Evolutionary conservation across 2,329 filamentous ascomycete genomes (phyloP), one percentile per base, ranked within the genome.

Genomic region (Moelleriella libera): DNA sequence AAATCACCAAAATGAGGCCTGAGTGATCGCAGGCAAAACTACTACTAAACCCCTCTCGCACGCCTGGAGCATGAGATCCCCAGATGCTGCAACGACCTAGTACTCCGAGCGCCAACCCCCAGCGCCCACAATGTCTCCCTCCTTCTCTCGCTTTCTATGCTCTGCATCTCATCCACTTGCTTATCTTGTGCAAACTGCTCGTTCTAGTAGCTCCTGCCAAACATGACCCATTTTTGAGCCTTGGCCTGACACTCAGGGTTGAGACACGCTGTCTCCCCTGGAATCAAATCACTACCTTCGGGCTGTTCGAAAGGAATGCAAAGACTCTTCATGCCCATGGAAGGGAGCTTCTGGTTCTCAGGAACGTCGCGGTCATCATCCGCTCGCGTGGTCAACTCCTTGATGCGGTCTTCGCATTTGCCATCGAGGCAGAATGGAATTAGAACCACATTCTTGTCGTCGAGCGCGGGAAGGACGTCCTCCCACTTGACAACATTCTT

Each of bases 391-490:
- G 87, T 94, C 62, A 89, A 74, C 48, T 94, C 88, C 78, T 97
- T 97, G 71, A 97, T 88, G 64, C 87, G 80, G 58, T 96, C 90
- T 68, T 96, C 90, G 61, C 90, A 97, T 63, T 85, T 80, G 54
- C 69, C 68, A 37, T 78, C 84, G 52, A 89, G 72, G 63, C 94
- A 98, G 72, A 88, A 85, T 47, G 90, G 90, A 54, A 97, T 94
- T 50, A 97, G 71, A 42, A 94, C 82, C 42, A 97, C 82, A 61
- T 97, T 95, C 77, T 94, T 94, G 62, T 77, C 72, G 65, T 98
- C 92, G 41, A 98, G 78, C 1, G 87, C 81, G 6, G 92, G 90
- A 43, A 92, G 79, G 48, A 98, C 94, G 47, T 95, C 83, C 40
- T 87, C 82, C 92, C 92, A 98, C 55, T 89, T 79, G 45, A 79